Evolutionary conservation across 441 rosid species (phyloP), one percentile per base, ranked within the genome.

Genomic region (Metrosideros polymorpha): DNA sequence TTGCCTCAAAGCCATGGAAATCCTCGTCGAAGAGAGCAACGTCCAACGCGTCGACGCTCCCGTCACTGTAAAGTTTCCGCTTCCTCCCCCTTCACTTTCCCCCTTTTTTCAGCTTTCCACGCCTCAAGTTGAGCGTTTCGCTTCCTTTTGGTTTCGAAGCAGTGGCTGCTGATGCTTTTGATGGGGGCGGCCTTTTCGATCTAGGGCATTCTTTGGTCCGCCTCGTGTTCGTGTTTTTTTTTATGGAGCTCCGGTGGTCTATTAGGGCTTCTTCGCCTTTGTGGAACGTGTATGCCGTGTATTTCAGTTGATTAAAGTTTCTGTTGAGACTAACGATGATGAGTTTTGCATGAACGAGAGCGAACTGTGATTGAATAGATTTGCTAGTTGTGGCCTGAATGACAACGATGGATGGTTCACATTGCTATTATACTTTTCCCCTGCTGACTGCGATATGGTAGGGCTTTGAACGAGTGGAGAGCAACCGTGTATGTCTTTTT

Each of bases 41-140:
- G 99, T 98, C 84, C 98, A 98, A 85, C 94, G 98, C 66, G 98
- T 98, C 27, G 98, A 98, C 85, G 97, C 98, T 83, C 99, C 99
- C 75, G 98, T 98, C 88, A 96, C 99, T 84, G 98, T 97, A 59
- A 89, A 59, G 6, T 54, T 54, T 49, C 19, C 59, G 3, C 50
- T 45, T 22, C 32, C 30, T 32, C 49, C 47, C 45, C 27, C 32
- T 35, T 2, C 53, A 12, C 55, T 39, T 76, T 42, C 17, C 9
- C 82, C 9, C 76, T 13, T 30, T 42, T 29, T 17, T 9, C 19
- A 10, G 47, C n/a, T 39, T 71, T 47, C 45, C 79, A 1, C 79
- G 47, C 47, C 79, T 39, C 79, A 5, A 71, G 47, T 1, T 25
- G 79, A 1, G 79, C 25, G 45, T 35, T 18, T 32, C 77, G 43